phyloP scores from a whole-genome alignment of 2,329 filamentous ascomycete species.

The Penicillium sp. region DNA sequence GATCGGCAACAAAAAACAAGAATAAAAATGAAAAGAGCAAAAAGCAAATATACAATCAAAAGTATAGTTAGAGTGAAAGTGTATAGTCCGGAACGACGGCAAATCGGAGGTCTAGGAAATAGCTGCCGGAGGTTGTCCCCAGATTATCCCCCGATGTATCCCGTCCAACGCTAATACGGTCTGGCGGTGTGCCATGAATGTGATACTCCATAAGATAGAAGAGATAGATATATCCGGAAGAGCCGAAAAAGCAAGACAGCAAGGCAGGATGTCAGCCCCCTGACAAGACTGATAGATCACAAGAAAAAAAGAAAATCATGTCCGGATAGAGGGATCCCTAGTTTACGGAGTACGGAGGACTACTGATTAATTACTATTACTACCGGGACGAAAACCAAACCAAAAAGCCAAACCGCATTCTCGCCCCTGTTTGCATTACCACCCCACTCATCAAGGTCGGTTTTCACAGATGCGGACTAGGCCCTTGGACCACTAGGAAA shows the following conservation, averaged over 20 bases:
- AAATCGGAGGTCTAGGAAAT: conserved; percentile 7
- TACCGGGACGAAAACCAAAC: neutral
- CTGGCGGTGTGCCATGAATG: neutral
- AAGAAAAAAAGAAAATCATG: no score
- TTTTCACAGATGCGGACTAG: neutral
- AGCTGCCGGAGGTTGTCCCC: neutral
- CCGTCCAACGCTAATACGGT: neutral
- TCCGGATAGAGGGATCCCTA: neutral
- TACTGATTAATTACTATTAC: neutral
- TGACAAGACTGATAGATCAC: conserved; percentile 1
- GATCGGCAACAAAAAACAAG: neutral
- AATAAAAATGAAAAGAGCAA: neutral
- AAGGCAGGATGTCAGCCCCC: neutral
- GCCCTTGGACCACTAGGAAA: conserved; percentile 2
- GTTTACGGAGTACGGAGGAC: neutral
- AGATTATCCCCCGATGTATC: neutral
- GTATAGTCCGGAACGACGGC: neutral
- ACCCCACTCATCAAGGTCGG: neutral
- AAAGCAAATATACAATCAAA: neutral
- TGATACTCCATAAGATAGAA: no score
- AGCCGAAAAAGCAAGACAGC: no score
- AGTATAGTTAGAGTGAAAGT: no score
- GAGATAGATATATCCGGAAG: no score
- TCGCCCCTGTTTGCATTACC: conserved; percentile 3
- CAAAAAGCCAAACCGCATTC: neutral